Conservation (phyloP, 495 filamentous ascomycete genomes). For the Penicillium antarcticum region DNA sequence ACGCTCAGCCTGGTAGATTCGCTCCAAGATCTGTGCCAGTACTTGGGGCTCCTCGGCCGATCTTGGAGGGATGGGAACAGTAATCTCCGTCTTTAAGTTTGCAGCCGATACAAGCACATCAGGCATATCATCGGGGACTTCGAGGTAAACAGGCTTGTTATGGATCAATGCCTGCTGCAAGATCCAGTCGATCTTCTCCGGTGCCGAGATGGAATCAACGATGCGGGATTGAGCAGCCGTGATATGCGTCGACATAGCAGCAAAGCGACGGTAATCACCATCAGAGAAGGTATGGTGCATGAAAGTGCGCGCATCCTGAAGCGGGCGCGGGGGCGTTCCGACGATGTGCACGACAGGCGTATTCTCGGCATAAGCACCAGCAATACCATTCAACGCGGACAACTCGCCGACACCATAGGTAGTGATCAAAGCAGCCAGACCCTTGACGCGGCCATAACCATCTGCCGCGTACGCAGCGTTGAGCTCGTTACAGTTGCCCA, state of each 20-base stretch:
- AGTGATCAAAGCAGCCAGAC: constrained; percentile 69
- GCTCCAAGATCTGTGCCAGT: constrained; percentile 22
- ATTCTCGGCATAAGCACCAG: constrained; percentile 70
- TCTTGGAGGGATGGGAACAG: constrained; percentile 9
- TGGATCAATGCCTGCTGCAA: constrained; percentile 36
- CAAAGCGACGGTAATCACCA: constrained; percentile 39
- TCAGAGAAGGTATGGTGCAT: constrained; percentile 47
- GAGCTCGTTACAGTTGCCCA: constrained; percentile 77
- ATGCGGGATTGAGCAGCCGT: constrained; percentile 40
- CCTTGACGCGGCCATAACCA: constrained; percentile 73
- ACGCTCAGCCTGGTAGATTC: constrained; percentile 28
- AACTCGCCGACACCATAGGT: constrained; percentile 82
- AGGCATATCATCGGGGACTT: constrained; percentile 43
- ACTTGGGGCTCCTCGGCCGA: constrained; percentile 17
- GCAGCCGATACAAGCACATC: constrained; percentile 22
- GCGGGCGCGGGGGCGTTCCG: constrained; percentile 43
- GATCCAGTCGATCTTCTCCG: constrained; percentile 37
- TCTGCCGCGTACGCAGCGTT: constrained; percentile 85
- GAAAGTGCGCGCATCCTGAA: constrained; percentile 26
- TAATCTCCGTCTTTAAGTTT: constrained; percentile 18
- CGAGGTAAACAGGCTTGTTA: constrained; percentile 42
- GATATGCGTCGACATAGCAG: constrained; percentile 34
- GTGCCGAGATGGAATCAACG: constrained; percentile 28
- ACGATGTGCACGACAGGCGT: constrained; percentile 82
- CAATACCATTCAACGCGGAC: constrained; percentile 69